Base-by-base conservation (phyloP, 202 grass and related monocot species). In the Saccharum hybrid region DNA sequence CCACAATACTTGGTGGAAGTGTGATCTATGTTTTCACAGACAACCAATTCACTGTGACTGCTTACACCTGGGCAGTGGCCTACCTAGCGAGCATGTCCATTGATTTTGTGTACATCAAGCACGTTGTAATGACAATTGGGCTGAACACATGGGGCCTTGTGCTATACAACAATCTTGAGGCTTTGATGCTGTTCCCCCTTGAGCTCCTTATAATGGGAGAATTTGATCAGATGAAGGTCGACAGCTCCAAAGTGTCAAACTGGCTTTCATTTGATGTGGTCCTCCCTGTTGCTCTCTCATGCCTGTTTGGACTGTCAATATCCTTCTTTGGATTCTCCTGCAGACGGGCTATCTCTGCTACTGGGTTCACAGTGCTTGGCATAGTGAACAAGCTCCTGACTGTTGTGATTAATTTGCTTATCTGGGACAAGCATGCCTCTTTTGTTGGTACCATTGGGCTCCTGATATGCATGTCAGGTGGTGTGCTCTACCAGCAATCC, bases 321-420 rank as follows among this genome's bases (percentile, higher is more conserved):
- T 94, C 94, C 26, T 97, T 97, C 83, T 97, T 97, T 3, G 90
- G 94, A 26, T 97, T 97, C 86, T 97, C 94, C 71, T 97, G 94
- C 72, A 87, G 94, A 56, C 77, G 94, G 74, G 92, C 92, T 57
- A 94, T 97, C 70, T 97, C 94, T 14, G 94, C 94, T 16, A 97
- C 94, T 0, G 94, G 94, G 38, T 97, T 97, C 75, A 97, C 92
- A 6, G 94, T 97, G 30, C 86, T 97, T 0, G 94, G 94, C 70
- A 92, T 92, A 71, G 92, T 97, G 78, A 97, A 97, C 81, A 97
- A 97, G 82, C 88, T 97, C 18, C 76, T 97, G 49, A 97, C 92
- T 15, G 92, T 94, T 10, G 90, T 86, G 79, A 92, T 97, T 51
- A 94, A 97, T 89, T 76, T 94, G 79, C 81, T 97, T 82, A 94